Percentiles rank a stretch among this genome's conserved stretches.
Evolutionary conservation across 2,329 filamentous ascomycete species (phyloP).

Genomic region (Pezicula radicicola): DNA sequence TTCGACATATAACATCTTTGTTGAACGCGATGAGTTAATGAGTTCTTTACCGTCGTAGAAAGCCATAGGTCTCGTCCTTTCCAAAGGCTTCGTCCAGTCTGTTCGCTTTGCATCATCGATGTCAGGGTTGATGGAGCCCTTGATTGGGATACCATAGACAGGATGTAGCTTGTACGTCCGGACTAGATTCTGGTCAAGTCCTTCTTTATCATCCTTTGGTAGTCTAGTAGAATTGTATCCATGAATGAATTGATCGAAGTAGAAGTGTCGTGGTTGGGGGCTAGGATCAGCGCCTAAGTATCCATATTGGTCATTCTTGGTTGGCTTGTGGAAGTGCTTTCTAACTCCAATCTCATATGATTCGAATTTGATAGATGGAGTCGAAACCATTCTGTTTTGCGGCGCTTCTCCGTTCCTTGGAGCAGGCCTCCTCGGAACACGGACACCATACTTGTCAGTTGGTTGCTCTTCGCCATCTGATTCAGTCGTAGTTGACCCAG

Average conservation of each 20-base stretch:
- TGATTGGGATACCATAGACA: conserved; percentile 19
- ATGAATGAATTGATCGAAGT: conserved; percentile 22
- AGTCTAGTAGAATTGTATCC: conserved; percentile 21
- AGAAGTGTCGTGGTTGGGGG: conserved; percentile 23
- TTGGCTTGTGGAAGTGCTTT: conserved; percentile 18
- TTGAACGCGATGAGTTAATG: conserved; percentile 7
- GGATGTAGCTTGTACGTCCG: conserved; percentile 20
- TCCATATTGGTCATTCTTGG: conserved; percentile 15
- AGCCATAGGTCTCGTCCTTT: conserved; percentile 9
- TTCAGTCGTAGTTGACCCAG: conserved; percentile 6
- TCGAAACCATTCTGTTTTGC: conserved; percentile 20
- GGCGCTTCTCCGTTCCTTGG: conserved; percentile 20
- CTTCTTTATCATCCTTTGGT: conserved; percentile 17
- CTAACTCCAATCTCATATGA: conserved; percentile 26
- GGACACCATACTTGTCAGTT: conserved; percentile 25
- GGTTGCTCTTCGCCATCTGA: conserved; percentile 17
- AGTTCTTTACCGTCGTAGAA: conserved; percentile 9
- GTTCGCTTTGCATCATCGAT: conserved; percentile 2
- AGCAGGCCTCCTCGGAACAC: conserved; percentile 20
- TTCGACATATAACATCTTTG: not conserved
- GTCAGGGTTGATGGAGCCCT: conserved; percentile 19
- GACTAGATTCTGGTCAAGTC: conserved; percentile 23
- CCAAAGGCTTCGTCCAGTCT: conserved; percentile 7
- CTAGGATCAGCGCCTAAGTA: conserved; percentile 21
- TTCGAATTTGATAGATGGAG: conserved; percentile 21